Conservation (phyloP, 805 yeast genomes). For the Pichia rugopelliculosa region DNA sequence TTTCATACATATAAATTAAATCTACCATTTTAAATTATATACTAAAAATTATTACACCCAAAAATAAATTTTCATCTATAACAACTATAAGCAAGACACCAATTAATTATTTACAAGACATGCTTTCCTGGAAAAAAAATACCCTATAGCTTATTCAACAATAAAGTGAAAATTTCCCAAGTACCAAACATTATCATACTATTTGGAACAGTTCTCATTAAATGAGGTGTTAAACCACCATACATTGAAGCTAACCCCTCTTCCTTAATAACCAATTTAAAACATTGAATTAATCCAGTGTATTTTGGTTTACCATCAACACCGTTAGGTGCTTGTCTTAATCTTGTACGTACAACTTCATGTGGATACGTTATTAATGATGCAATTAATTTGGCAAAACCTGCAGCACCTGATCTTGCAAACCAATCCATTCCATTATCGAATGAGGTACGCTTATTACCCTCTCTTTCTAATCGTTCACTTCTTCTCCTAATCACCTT, state of each 20-base stretch:
- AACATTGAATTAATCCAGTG: slow-evolving; percentile 83
- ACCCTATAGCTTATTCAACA: slow-evolving; percentile 36
- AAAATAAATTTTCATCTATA: not conserved
- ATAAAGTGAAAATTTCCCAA: slow-evolving; percentile 77
- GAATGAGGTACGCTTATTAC: slow-evolving; percentile 37
- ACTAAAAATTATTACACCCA: not conserved
- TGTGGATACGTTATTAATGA: slow-evolving; percentile 93
- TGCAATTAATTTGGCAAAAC: slow-evolving; percentile 90
- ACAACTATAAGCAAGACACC: not conserved
- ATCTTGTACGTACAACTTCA: slow-evolving; percentile 91
- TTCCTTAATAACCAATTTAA: slow-evolving; percentile 75
- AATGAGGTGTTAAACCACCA: slow-evolving; percentile 96
- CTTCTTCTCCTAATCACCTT: slow-evolving; percentile 49
- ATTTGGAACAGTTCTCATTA: slow-evolving; percentile 94
- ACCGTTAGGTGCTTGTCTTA: slow-evolving; percentile 83
- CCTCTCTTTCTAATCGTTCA: slow-evolving; percentile 26
- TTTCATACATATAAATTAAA: not conserved
- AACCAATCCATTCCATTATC: slow-evolving; percentile 83
- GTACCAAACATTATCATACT: slow-evolving; percentile 98
- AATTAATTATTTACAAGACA: not conserved
- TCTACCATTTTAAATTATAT: not conserved
- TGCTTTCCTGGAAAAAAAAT: not conserved
- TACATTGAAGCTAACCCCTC: slow-evolving; percentile 92
- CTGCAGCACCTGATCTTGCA: slow-evolving; percentile 96
- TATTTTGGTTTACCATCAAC: slow-evolving; percentile 71